These are phyloP conservation scores for Paraglomus occultum DNA, from an alignment of 192 early-diverging fungal genomes.

Conservation along the genomic window DNA sequence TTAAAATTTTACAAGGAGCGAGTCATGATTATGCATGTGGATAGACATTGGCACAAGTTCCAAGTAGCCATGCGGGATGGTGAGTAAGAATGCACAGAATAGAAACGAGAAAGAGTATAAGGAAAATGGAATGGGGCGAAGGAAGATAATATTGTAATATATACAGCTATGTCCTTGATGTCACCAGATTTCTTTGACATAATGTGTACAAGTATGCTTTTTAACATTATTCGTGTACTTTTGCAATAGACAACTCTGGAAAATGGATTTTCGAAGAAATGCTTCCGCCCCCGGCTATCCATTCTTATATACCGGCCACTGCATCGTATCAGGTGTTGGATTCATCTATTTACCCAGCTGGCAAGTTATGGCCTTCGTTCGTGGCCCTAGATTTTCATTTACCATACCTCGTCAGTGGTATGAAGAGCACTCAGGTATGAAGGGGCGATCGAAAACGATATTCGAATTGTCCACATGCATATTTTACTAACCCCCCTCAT, in stretches of 20 bases:
- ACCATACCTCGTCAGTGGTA: slow-evolving; percentile 76
- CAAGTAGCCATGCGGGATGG: slow-evolving; percentile 74
- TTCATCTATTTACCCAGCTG: slow-evolving; percentile 65
- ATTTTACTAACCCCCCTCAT: neutral
- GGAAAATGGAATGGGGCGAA: neutral
- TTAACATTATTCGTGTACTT: neutral
- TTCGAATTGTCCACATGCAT: neutral
- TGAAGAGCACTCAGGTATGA: slow-evolving; percentile 58
- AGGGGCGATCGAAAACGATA: neutral
- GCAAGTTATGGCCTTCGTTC: slow-evolving; percentile 74
- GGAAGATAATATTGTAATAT: neutral
- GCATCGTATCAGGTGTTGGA: slow-evolving; percentile 75
- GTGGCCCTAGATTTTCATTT: slow-evolving; percentile 79
- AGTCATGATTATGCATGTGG: slow-evolving; percentile 81
- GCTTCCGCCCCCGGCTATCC: slow-evolving; percentile 55
- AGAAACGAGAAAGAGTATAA: neutral
- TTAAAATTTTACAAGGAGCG: slow-evolving; percentile 77
- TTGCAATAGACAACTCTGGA: slow-evolving; percentile 60
- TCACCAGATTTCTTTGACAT: neutral
- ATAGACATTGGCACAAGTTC: slow-evolving; percentile 86
- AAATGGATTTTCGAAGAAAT: slow-evolving; percentile 76
- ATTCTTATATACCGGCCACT: slow-evolving; percentile 54
- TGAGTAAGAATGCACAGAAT: slow-evolving; percentile 21
- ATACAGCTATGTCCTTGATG: neutral
- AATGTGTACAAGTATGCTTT: neutral